phyloP scores from a whole-genome alignment of 352 stramenopile species.

The Phytopythium sindhum region DNA sequence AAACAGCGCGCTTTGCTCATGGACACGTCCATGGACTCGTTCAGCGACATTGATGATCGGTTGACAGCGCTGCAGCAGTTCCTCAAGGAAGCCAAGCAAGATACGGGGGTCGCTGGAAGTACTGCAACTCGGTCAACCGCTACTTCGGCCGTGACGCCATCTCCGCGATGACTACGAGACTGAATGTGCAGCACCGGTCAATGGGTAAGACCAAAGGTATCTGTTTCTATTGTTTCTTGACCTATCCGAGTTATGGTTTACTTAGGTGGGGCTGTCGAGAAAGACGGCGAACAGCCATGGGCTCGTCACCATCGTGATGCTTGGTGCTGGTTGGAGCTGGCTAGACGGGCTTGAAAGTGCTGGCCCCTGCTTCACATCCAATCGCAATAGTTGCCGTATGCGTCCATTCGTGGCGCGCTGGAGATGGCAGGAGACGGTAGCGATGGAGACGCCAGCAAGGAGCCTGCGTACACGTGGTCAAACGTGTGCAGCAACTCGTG shows the following conservation, averaged over 20 bases:
- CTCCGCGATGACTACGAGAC: neutral
- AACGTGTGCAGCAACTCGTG: conserved; percentile 9
- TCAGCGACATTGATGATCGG: conserved; percentile 85
- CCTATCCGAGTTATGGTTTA: neutral
- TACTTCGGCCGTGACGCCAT: neutral
- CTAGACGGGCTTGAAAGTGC: neutral
- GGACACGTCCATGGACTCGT: conserved; percentile 70
- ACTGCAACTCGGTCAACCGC: neutral
- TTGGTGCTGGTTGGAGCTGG: neutral
- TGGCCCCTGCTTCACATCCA: conserved; percentile 4
- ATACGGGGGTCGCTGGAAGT: conserved; percentile 7
- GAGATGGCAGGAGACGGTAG: neutral
- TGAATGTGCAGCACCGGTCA: no score
- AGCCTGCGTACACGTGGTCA: conserved; percentile 1
- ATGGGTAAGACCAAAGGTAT: conserved; percentile 2
- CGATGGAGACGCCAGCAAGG: neutral
- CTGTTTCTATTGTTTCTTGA: conserved; percentile 5
- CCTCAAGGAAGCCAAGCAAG: conserved; percentile 75
- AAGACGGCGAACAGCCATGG: neutral
- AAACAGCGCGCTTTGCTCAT: conserved; percentile 31
- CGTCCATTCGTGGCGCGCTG: neutral
- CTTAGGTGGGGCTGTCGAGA: neutral
- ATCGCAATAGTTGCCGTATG: conserved; percentile 5
- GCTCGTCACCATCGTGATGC: neutral
- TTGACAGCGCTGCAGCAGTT: conserved; percentile 81